Conservation (phyloP, 768 basidiomycete species). For the Phallus indusiatus region DNA sequence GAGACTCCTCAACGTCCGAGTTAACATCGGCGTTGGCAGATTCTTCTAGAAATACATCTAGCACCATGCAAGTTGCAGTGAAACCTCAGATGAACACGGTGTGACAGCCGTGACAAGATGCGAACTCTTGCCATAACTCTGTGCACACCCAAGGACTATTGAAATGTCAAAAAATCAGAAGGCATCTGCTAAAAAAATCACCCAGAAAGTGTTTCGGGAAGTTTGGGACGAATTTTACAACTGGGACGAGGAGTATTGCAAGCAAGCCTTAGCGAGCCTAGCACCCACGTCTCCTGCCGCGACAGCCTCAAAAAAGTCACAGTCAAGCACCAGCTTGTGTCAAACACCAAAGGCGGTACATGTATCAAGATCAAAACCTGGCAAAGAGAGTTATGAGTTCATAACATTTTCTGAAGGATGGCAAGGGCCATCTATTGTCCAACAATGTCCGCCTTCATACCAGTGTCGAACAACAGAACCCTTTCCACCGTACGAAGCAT, state of each 20-base stretch:
- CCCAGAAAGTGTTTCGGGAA: slow-evolving; percentile 7
- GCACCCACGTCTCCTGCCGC: slow-evolving; percentile 18
- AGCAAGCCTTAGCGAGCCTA: not conserved
- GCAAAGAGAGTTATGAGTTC: not conserved
- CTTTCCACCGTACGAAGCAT: slow-evolving; percentile 44
- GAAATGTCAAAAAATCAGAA: not conserved
- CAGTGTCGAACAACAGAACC: slow-evolving; percentile 9
- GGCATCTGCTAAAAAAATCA: not conserved
- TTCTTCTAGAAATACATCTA: no score
- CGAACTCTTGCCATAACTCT: not conserved
- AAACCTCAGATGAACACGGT: not conserved
- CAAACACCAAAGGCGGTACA: not conserved
- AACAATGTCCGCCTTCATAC: not conserved
- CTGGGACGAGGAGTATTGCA: slow-evolving; percentile 14
- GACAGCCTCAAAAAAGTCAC: slow-evolving; percentile 13
- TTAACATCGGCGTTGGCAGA: not conserved
- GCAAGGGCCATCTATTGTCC: no score
- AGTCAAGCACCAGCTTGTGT: not conserved
- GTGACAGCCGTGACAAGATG: not conserved
- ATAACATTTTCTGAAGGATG: not conserved
- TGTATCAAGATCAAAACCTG: not conserved
- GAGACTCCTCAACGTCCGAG: no score
- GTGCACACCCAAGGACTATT: not conserved
- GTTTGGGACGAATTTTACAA: slow-evolving; percentile 17
- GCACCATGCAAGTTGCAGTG: not conserved